Conservation (phyloP, 805 yeast species). For the Yarrowia osloensis region DNA sequence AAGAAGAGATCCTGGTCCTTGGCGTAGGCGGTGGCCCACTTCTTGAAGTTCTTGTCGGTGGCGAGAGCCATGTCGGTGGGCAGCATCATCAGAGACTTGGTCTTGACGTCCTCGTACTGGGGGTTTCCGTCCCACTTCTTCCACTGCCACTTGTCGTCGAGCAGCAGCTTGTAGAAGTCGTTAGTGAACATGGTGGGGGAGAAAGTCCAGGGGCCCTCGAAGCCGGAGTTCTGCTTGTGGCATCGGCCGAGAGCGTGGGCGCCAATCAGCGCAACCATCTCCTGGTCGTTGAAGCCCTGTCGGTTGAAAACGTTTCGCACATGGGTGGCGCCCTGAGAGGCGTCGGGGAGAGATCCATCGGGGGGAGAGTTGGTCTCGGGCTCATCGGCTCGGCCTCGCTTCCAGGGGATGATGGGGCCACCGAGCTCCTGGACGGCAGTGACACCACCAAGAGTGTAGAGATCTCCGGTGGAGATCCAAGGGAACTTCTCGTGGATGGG, state of each 20-base stretch:
- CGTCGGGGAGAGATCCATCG: conserved; percentile 75
- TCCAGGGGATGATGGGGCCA: conserved; percentile 77
- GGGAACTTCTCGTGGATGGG: conserved; percentile 59
- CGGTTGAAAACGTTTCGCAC: conserved; percentile 64
- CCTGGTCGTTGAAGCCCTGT: conserved; percentile 69
- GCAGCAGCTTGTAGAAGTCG: conserved; percentile 61
- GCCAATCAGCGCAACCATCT: conserved; percentile 71
- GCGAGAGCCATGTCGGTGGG: conserved; percentile 69
- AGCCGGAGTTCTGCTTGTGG: conserved; percentile 61
- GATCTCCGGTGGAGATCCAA: conserved; percentile 77
- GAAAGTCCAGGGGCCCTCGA: conserved; percentile 84
- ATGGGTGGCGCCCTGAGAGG: conserved; percentile 62
- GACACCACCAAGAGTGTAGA: conserved; percentile 78
- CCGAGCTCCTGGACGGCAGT: conserved; percentile 75
- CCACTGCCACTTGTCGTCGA: conserved; percentile 56
- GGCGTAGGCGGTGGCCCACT: conserved; percentile 63
- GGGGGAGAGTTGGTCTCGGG: conserved; percentile 55
- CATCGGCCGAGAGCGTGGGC: conserved; percentile 80
- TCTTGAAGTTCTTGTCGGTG: conserved; percentile 57
- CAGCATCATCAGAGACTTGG: conserved; percentile 72
- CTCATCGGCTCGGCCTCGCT: conserved; percentile 72
- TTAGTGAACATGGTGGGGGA: conserved; percentile 71
- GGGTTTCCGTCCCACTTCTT: conserved; percentile 63
- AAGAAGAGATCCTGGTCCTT: conserved; percentile 58
- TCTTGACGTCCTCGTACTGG: conserved; percentile 59